phyloP scores from a whole-genome alignment of 805 yeast species.

The Candida pini region DNA sequence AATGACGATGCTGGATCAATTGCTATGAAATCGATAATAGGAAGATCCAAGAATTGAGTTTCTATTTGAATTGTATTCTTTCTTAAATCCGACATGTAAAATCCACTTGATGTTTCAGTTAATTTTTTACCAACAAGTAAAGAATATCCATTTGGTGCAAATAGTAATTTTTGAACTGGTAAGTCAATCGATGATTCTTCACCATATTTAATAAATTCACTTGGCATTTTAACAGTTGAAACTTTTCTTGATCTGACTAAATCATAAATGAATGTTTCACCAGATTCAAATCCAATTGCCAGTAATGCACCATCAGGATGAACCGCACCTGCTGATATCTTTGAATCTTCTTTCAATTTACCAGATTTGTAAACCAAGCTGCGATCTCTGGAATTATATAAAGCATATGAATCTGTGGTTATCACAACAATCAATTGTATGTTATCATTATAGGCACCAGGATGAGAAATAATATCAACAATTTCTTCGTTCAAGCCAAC shows the following conservation, averaged over 20 bases:
- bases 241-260: slow-evolving; percentile 33
- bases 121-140: slow-evolving; percentile 28
- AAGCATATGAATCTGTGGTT: no score
- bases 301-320: slow-evolving; percentile 36
- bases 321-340: slow-evolving; percentile 10
- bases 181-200: slow-evolving; percentile 1
- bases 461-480: no score
- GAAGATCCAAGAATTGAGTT: background rate
- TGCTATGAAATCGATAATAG: slow-evolving; percentile 1
- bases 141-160: slow-evolving; percentile 66
- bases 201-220: slow-evolving; percentile 12
- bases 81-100: slow-evolving; percentile 21
- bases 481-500: no score
- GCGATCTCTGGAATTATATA: no score
- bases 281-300: slow-evolving; percentile 31
- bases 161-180: slow-evolving; percentile 32
- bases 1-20: slow-evolving; percentile 17
- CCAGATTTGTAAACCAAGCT: no score
- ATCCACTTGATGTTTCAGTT: slow-evolving; percentile 3
- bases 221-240: slow-evolving; percentile 24
- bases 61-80: slow-evolving; percentile 8
- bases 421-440: no score
- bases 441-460: no score
- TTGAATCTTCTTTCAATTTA: no score
- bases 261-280: slow-evolving; percentile 33